Base-by-base conservation (phyloP, 108 stramenopile genomes). In the Cyclotella sp. region DNA sequence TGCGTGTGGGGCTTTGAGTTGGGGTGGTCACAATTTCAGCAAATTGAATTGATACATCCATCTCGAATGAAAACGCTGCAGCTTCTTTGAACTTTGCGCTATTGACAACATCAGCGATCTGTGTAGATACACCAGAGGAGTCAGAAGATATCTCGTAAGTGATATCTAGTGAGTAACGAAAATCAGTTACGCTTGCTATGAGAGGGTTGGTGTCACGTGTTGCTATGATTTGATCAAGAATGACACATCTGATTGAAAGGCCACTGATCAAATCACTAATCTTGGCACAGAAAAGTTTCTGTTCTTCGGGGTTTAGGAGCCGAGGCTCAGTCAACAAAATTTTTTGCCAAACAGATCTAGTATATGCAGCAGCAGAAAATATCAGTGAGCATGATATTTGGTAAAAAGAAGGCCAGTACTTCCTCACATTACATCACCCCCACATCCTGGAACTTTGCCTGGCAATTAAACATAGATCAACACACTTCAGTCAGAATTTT, bases 221-320 rank as follows among this genome's bases (percentile, higher is more conserved):
- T 15, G 70, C 21, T 13, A 68, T 15, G 7, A 51, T 58, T 53
- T 71, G 76, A n/a, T 30, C 19, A 57, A 51, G 26, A 40, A 71
- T 77, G 16, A 77, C 47, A 60, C 76, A 77, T n/a, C 70, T 69
- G 10, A 62, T 28, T 14, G 28, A 27, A 29, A 67, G 16, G 41
- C 9, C 54, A 39, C 7, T 29, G 4, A 67, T n/a, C 14, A 28
- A 12, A 19, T 26, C 55, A 18, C 10, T 42, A 22, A 75, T 64
- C 49, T 21, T 53, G 0, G 19, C 39, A 40, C 69, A 71, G 26
- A 70, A 71, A 29, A 19, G 8, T 28, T 53, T 71, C 42, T 77
- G 76, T 42, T 77, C 76, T 18, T 77, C 70, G 0, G 68, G 55
- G 22, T 9, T 71, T 34, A 77, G 26, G 22, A 71, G 44, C 28